phyloP scores from a whole-genome alignment of 2,329 filamentous ascomycete species.

The Tricladium varicosporioides region DNA sequence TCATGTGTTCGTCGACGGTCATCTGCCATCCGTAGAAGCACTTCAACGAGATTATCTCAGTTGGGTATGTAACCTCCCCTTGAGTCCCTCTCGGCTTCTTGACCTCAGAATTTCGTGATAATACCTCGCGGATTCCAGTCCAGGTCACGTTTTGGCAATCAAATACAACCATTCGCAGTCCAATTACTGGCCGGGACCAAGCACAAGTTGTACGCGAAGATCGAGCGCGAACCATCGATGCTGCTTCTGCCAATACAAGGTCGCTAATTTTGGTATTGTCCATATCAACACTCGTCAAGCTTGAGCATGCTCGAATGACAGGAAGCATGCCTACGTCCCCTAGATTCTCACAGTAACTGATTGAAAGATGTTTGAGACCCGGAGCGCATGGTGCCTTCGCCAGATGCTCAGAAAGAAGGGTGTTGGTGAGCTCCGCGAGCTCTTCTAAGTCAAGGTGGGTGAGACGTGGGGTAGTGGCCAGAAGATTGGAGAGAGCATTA shows the following conservation, averaged over 20 bases:
- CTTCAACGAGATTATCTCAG: slow-evolving; percentile 81
- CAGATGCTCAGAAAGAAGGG: slow-evolving; percentile 67
- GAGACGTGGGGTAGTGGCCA: slow-evolving; percentile 73
- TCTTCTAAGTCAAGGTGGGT: slow-evolving; percentile 91
- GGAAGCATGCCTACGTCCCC: slow-evolving; percentile 82
- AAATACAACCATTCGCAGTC: slow-evolving; percentile 78
- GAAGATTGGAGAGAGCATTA: slow-evolving; percentile 65
- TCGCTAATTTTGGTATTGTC: slow-evolving; percentile 94
- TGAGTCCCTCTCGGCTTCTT: slow-evolving; percentile 43
- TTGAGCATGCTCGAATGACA: slow-evolving; percentile 71
- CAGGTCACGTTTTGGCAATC: slow-evolving; percentile 92
- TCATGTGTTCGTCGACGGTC: slow-evolving; percentile 90
- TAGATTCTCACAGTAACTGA: slow-evolving; percentile 86
- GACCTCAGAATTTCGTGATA: slow-evolving; percentile 80
- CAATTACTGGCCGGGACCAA: slow-evolving; percentile 36
- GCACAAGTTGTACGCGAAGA: slow-evolving; percentile 37
- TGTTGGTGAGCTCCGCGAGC: slow-evolving; percentile 73
- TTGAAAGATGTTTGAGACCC: slow-evolving; percentile 73
- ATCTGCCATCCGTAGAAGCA: slow-evolving; percentile 96
- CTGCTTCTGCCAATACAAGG: slow-evolving; percentile 79
- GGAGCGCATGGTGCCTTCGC: slow-evolving; percentile 73
- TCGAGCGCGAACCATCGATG: slow-evolving; percentile 71
- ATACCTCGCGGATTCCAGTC: slow-evolving; percentile 83
- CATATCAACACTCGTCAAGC: slow-evolving; percentile 72
- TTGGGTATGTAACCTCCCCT: slow-evolving; percentile 51